These are phyloP conservation scores for Achaetomium macrosporum DNA, from an alignment of 2,329 filamentous ascomycete species.

Conservation along the genomic window DNA sequence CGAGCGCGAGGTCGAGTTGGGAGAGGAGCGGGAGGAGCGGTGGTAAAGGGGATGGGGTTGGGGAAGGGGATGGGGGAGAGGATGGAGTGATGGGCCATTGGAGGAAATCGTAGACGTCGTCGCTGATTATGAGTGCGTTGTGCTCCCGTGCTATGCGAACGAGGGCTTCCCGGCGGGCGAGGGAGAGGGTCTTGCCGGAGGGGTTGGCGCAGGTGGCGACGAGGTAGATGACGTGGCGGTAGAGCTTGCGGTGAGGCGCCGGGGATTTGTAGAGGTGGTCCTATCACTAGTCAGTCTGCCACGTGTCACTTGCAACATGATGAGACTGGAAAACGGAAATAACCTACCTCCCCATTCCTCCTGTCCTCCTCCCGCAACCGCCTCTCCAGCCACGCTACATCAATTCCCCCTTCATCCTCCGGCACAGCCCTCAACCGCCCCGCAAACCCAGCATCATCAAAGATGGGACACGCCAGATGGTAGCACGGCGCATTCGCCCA, in stretches of 20 bases:
- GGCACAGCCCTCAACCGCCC: slow-evolving; percentile 62
- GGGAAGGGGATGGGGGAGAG: slow-evolving; percentile 29
- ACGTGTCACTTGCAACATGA: not conserved
- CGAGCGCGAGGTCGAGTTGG: slow-evolving; percentile 68
- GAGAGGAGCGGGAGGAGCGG: slow-evolving; percentile 65
- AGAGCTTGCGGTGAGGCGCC: slow-evolving; percentile 64
- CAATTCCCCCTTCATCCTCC: slow-evolving; percentile 72
- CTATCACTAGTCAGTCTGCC: not conserved
- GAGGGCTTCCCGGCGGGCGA: slow-evolving; percentile 59
- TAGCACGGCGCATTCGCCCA: slow-evolving; percentile 83
- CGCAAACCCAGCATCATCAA: slow-evolving; percentile 72
- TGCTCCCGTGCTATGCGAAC: slow-evolving; percentile 71
- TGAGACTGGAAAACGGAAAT: not conserved
- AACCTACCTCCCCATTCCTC: slow-evolving; percentile 8
- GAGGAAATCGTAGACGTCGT: slow-evolving; percentile 93
- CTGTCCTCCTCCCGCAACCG: slow-evolving; percentile 36
- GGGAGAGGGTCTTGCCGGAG: slow-evolving; percentile 73
- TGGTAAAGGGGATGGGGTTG: not conserved
- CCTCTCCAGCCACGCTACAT: slow-evolving; percentile 54
- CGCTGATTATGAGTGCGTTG: slow-evolving; percentile 76
- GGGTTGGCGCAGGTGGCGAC: slow-evolving; percentile 90
- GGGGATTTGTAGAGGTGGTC: slow-evolving; percentile 47
- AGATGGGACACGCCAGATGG: slow-evolving; percentile 77
- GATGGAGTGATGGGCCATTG: slow-evolving; percentile 57
- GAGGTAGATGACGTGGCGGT: slow-evolving; percentile 80